Conservation (phyloP, 768 basidiomycete species). For the Amanita pallidorosea region DNA sequence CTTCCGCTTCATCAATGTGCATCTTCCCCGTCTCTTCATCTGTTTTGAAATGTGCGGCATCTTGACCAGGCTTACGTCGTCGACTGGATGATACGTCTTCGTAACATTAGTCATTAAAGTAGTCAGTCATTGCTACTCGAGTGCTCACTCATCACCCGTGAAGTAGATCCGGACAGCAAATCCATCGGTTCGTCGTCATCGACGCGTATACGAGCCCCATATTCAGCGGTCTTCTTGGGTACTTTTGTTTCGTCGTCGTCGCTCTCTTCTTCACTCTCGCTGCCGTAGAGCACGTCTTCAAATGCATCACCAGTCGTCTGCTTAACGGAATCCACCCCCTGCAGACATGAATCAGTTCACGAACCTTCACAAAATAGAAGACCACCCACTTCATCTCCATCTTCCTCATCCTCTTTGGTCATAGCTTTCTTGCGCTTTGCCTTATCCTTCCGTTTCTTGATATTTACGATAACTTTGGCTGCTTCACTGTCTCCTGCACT, state of each 20-base stretch:
- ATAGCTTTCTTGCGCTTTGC: conserved; percentile 79
- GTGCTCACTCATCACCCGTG: conserved; percentile 58
- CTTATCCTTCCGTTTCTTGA: conserved; percentile 90
- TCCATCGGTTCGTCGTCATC: conserved; percentile 96
- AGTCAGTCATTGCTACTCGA: not conserved
- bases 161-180: conserved; percentile 70
- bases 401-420: conserved; percentile 47
- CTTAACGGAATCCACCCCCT: conserved; percentile 38
- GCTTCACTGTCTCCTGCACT: conserved; percentile 71
- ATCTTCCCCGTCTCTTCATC: conserved; percentile 79
- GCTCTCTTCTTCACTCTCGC: conserved; percentile 82
- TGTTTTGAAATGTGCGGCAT: conserved; percentile 77
- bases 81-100: conserved; percentile 36
- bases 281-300: conserved; percentile 94
- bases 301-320: conserved; percentile 76
- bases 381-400: conserved; percentile 21
- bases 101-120: not conserved
- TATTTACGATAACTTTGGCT: conserved; percentile 83
- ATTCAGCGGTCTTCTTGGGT: conserved; percentile 22
- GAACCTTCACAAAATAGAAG: not conserved
- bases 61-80: conserved; percentile 74
- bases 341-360: not conserved
- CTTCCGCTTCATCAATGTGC: conserved; percentile 55
- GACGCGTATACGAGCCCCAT: conserved; percentile 59
- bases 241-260: conserved; percentile 41